These are phyloP conservation scores for Boletellus ananiceps DNA, from an alignment of 768 basidiomycete species.

Conservation along the genomic window DNA sequence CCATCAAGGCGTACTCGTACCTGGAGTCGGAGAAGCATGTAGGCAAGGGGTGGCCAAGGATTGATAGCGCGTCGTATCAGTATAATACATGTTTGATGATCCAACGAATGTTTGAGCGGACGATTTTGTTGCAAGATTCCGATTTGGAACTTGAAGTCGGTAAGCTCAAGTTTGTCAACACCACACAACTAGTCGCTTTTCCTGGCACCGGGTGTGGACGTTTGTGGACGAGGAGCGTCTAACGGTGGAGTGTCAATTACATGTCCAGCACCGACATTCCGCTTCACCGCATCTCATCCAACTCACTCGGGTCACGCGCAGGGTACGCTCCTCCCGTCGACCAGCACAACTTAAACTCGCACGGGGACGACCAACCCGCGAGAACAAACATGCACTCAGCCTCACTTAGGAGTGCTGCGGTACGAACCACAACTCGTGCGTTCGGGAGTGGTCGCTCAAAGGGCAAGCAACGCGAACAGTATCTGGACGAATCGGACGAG, in stretches of 20 bases:
- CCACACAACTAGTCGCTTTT: no score
- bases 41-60: conserved; percentile 45
- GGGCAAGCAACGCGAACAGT: conserved; percentile 47
- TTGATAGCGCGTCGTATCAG: conserved; percentile 1
- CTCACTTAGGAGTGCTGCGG: conserved; percentile 32
- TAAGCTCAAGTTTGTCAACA: no score
- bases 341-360: conserved; percentile 23
- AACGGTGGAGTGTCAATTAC: conserved; percentile 8
- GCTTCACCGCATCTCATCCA: conserved; percentile 53
- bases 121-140: no score
- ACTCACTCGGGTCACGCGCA: conserved; percentile 36
- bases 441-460: conserved; percentile 16
- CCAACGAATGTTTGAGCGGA: no score
- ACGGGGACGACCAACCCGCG: conserved; percentile 14
- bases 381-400: conserved; percentile 27
- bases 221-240: neutral
- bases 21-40: conserved; percentile 53
- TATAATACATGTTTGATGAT: neutral
- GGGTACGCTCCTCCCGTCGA: conserved; percentile 43
- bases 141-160: no score
- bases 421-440: conserved; percentile 16
- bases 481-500: conserved; percentile 63
- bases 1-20: conserved; percentile 48
- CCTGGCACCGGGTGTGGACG: neutral
- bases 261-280: conserved; percentile 59